Evolutionary conservation across 148 eudicot genomes (phyloP), one percentile per base, ranked within the genome.

Genomic region (Rheum nobile): DNA sequence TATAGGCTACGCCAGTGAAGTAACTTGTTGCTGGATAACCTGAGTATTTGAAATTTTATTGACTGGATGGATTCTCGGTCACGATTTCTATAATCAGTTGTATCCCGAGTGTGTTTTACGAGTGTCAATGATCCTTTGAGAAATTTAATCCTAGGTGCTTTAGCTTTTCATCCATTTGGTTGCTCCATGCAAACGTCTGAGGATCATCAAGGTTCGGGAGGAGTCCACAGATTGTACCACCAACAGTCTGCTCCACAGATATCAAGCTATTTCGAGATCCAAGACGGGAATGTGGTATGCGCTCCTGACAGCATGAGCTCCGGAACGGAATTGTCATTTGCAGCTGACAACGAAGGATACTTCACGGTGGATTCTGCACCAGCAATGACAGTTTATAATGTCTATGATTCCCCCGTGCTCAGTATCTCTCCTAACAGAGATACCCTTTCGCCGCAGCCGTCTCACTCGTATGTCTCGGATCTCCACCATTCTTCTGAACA

Each of bases 341-440:
- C 84, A 34, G 71, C 84, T 43, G 77, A 48, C 75, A 57, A 82
- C 54, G 88, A 87, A 61, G 87, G 80, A 39, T 90, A 77, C 84
- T 79, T 86, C 76, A 93, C 92, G 12, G 78, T 91, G 72, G 92
- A 91, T 44, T 89, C 98, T 39, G 71, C 86, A 31, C 95, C 92
- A 41, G 79, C 83, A 29, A 24, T 74, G n/a, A 22, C 43, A 35
- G 77, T 42, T 37, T 85, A 77, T 59, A 54, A 77, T 26, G 42
- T 73, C 54, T 83, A 83, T 61, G 83, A 80, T 52, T 91, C 95
- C 57, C 91, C 88, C 41, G 82, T 70, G 42, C 79, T 81, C n/a
- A 94, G 93, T 80, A 77, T 83, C 72, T 88, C 93, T 0, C 87
- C 97, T 34, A 88, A 77, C 75, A 74, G 78, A 75, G 85, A 95